Evolutionary conservation across 2,329 filamentous ascomycete genomes (phyloP), one percentile per base, ranked within the genome.

Genomic region (Tolypocladium ovalisporum): DNA sequence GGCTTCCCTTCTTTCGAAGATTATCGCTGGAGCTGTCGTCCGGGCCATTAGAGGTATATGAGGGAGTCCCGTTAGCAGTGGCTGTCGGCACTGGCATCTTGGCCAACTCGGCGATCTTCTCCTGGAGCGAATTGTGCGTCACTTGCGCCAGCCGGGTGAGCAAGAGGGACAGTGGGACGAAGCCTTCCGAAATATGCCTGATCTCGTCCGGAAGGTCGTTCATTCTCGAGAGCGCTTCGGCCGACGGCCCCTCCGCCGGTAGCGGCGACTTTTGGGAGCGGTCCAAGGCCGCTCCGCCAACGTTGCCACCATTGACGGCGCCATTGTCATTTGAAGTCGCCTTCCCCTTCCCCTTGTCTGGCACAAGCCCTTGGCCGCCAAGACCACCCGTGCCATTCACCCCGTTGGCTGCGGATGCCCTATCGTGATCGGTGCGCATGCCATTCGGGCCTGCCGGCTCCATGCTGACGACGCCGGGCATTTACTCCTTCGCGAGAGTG

Each of bases 61-160:
- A 61, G 5, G 73, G 66, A 61, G 78, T 82, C 40, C 81, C 79
- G 60, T 87, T 85, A 54, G 76, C 66, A 37, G 73, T 71, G 15
- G 64, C 63, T 49, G 79, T 61, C 1, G 83, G 79, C 22, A 86
- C 66, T 32, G 86, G 83, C 67, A 89, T 83, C 58, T 85, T 82
- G 35, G 87, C 84, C 71, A 97, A 75, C 59, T 86, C 82, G 40
- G 79, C 75, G 49, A 97, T 80, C 60, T 87, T 79, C 10, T 88
- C 85, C 54, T 83, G 79, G 36, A 97, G 77, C 56, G 87, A 83
- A 68, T 89, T 90, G 72, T 92, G 92, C 54, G 89, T 90, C 66
- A 87, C 84, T 71, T 97, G 91, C 37, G 89, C 87, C 40, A 94
- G 81, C 63, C 94, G 85, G 62, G 84, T 82, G 55, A 97, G 79